These are phyloP conservation scores for Hypericum perforatum DNA, from an alignment of 345 rosid species.

Conservation along the genomic window DNA sequence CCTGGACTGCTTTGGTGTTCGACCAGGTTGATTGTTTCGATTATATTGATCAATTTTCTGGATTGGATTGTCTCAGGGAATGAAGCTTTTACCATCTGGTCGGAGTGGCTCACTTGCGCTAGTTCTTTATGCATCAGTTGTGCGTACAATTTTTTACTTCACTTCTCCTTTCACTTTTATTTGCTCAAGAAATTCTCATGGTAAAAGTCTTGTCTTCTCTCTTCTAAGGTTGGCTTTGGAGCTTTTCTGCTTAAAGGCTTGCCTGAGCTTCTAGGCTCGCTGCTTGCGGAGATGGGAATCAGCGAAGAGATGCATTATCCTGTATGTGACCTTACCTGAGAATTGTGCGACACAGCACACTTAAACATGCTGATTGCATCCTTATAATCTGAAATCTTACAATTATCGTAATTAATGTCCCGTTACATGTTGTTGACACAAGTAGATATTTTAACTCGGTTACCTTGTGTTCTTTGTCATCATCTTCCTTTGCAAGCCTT, in stretches of 20 bases:
- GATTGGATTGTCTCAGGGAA: constrained; percentile 49
- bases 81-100: constrained; percentile 90
- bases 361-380: too few relatives aligned
- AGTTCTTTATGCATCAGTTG: constrained; percentile 67
- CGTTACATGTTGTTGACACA: too few relatives aligned
- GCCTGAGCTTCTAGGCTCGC: constrained; percentile 47
- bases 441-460: too few relatives aligned
- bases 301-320: constrained; percentile 94
- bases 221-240: constrained; percentile 73
- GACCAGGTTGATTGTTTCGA: background rate
- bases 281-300: constrained; percentile 72
- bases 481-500: too few relatives aligned
- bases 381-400: too few relatives aligned
- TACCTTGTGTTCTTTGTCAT: too few relatives aligned
- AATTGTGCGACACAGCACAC: background rate
- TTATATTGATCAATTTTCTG: constrained; percentile 5
- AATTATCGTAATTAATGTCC: too few relatives aligned
- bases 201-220: background rate
- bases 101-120: constrained; percentile 71
- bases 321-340: constrained; percentile 52
- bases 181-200: background rate
- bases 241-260: constrained; percentile 70
- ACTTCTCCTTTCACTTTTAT: background rate
- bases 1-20: background rate
- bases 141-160: constrained; percentile 25